Evolutionary conservation across 2,329 filamentous ascomycete genomes (phyloP).

Genomic region (Cladosporium sp.): DNA sequence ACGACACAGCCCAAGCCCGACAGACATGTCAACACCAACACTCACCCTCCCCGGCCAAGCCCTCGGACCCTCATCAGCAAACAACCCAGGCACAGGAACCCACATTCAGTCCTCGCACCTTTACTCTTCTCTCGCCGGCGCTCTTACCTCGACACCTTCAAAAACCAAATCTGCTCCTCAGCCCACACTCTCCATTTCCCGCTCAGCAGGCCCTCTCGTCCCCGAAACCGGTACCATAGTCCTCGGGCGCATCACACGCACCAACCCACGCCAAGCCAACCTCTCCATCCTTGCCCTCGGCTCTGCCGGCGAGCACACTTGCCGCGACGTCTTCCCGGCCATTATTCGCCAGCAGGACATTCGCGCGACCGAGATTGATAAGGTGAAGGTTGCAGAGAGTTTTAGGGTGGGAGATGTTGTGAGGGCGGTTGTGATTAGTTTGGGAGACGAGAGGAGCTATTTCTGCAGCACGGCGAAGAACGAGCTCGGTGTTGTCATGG

Average conservation of each 20-base stretch:
- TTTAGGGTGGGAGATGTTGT: conserved; percentile 94
- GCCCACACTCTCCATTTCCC: conserved; percentile 36
- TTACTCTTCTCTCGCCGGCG: conserved; percentile 77
- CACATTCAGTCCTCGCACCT: conserved; percentile 73
- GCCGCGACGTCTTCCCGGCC: conserved; percentile 29
- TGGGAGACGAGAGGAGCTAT: conserved; percentile 92
- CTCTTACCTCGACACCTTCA: conserved; percentile 37
- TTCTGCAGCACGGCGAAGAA: conserved; percentile 92
- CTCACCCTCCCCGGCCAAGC: conserved; percentile 77
- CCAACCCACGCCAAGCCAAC: conserved; percentile 78
- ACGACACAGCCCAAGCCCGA: not conserved
- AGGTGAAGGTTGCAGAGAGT: conserved; percentile 82
- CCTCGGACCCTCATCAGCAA: conserved; percentile 64
- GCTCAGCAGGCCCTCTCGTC: conserved; percentile 67
- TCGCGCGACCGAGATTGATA: conserved; percentile 91
- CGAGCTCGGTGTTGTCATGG: conserved; percentile 90
- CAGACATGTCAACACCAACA: conserved; percentile 8
- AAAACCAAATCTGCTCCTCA: conserved; percentile 51
- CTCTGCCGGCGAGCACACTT: conserved; percentile 35
- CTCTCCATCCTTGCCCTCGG: conserved; percentile 83
- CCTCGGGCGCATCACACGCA: conserved; percentile 78
- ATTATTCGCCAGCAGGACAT: conserved; percentile 66
- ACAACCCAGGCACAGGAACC: conserved; percentile 73
- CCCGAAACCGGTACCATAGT: conserved; percentile 78
- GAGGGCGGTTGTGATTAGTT: conserved; percentile 71